Base-by-base conservation (phyloP, 176 grass and related monocot species). In the Puya raimondii region DNA sequence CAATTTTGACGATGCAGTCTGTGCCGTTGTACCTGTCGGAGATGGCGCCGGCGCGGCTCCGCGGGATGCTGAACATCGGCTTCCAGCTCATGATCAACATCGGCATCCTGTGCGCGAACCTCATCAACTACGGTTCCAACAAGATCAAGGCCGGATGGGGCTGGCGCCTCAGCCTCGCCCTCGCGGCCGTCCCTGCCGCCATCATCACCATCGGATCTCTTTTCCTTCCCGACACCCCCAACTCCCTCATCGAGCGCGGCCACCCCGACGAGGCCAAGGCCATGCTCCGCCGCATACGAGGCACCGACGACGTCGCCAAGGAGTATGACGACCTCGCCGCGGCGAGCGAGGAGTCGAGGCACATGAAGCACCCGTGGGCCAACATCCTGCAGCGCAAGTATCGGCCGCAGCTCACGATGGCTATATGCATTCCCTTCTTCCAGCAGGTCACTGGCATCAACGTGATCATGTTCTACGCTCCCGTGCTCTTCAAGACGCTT, bases 391-490 rank as follows among this genome's bases (percentile, higher is more conserved):
- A 29, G 10, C 74, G 81, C 20, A 61, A 59, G 53, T 84, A 78
- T 67, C 53, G 78, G 0, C 84, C 79, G 0, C 80, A 80, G 53
- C 33, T 84, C 1, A 64, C 74, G 13, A 91, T 91, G 52, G 76
- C 73, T 9, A 64, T 81, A 4, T 53, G 51, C 3, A 74, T 88
- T 17, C 89, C 76, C 13, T 4, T 85, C 9, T 91, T 91, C 79
- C 87, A 80, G 73, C 57, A 92, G 59, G 59, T 92, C 48, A 92
- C 89, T 0, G 85, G 85, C 4, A 72, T 92, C 64, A 83, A 83
- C 18, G 69, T 75, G 11, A 67, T 88, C 57, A 83, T 66, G 49
- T 51, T 88, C 20, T 92, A 85, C 13, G 54, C 82, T 6, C 86
- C 86, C 0, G 76, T 88, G 33, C 54, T 89, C 49, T 86, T 93